Percentiles rank a stretch among this genome's conserved stretches.
Evolutionary conservation across 2,329 filamentous ascomycete species (phyloP).

Genomic region (Taxawa tesnikishii): DNA sequence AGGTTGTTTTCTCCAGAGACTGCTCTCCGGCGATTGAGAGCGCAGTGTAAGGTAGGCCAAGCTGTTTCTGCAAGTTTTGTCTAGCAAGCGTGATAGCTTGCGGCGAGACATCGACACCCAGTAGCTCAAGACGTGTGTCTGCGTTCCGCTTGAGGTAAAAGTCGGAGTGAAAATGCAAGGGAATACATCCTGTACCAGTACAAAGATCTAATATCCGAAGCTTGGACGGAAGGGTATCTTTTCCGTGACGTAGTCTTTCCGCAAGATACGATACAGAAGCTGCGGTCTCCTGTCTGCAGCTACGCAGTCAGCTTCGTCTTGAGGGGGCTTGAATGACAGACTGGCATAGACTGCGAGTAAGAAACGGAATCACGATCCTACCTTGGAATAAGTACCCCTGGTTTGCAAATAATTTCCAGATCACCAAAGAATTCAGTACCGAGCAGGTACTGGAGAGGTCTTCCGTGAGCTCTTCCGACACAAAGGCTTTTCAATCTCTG

Average conservation of each 20-base stretch:
- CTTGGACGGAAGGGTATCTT: slow-evolving; percentile 6
- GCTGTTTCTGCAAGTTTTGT: slow-evolving; percentile 37
- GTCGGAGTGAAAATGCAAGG: slow-evolving; percentile 58
- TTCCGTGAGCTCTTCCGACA: slow-evolving; percentile 40
- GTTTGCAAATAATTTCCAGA: slow-evolving; percentile 63
- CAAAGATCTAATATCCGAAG: slow-evolving; percentile 72
- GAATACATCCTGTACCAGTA: slow-evolving; percentile 83
- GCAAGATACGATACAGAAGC: slow-evolving; percentile 23
- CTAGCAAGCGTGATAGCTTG: slow-evolving; percentile 52
- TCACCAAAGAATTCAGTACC: slow-evolving; percentile 80
- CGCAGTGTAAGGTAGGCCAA: neutral
- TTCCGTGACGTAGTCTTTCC: slow-evolving; percentile 13
- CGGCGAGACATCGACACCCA: slow-evolving; percentile 62
- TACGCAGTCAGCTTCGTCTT: neutral
- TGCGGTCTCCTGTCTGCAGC: slow-evolving; percentile 37
- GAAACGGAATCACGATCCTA: slow-evolving; percentile 18
- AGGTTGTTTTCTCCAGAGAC: slow-evolving; percentile 14
- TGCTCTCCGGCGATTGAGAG: neutral
- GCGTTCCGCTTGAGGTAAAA: slow-evolving; percentile 26
- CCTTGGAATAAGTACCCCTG: slow-evolving; percentile 77
- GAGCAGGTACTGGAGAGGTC: slow-evolving; percentile 80
- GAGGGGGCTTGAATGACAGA: neutral
- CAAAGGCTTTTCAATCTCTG: slow-evolving; percentile 20
- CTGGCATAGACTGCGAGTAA: neutral
- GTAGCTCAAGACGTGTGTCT: slow-evolving; percentile 32